Evolutionary conservation across 129 eudicot genomes (phyloP).

Genomic region (Daucus carota): DH1_v3.0 NC_030382.2:55583501-55584000

Average conservation of each 20-base stretch:
- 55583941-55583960: neutral
- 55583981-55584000: neutral
- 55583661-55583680: conserved; percentile 71
- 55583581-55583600: neutral
- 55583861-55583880: neutral
- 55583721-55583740: conserved; percentile 57
- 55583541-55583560: neutral
- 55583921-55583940: neutral
- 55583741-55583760: conserved; percentile 69
- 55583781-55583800: conserved; percentile 70
- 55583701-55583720: conserved; percentile 73
- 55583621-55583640: conserved; percentile 45
- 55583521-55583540: neutral
- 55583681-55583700: conserved; percentile 57
- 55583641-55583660: conserved; percentile 57
- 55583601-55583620: neutral
- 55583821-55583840: neutral
- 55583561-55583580: neutral
- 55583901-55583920: neutral
- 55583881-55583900: neutral
- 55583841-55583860: neutral
- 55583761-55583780: conserved; percentile 62
- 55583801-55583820: conserved; percentile 43
- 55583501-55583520: neutral
- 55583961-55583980: neutral